A percentile compares a stretch with the other conserved stretches of the same genome.
Evolutionary conservation across 768 basidiomycete species (phyloP).

Genomic region (Lyophyllum atratum): DNA sequence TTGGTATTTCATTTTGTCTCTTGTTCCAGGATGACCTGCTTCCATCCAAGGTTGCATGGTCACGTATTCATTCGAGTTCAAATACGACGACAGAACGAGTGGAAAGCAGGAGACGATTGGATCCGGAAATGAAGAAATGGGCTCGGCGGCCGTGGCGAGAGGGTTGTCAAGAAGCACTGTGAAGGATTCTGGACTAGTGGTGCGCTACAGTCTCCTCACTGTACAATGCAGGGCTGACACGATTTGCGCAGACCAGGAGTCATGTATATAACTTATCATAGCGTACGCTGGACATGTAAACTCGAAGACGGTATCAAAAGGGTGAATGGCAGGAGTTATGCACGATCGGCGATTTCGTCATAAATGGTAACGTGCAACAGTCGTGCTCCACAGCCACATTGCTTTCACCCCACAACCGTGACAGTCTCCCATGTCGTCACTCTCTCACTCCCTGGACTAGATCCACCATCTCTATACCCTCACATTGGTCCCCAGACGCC

Average conservation of each 20-base stretch:
- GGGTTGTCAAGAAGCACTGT: not conserved
- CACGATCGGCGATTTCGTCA: not conserved
- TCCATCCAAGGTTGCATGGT: not conserved
- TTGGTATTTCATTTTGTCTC: not conserved
- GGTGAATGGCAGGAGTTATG: not conserved
- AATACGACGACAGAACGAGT: not conserved
- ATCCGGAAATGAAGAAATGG: constrained; percentile 4
- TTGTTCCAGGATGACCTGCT: not conserved
- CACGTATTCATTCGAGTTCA: not conserved
- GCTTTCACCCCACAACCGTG: not conserved
- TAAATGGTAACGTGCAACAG: not conserved
- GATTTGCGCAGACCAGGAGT: not conserved
- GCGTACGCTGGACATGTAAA: not conserved
- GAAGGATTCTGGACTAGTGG: not conserved
- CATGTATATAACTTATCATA: not conserved
- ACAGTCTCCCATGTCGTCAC: not conserved
- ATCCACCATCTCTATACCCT: not conserved
- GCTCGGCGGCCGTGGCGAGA: not conserved
- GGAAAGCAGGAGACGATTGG: not conserved
- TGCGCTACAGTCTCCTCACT: not conserved
- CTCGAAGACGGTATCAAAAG: not conserved
- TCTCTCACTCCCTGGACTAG: constrained; percentile 4
- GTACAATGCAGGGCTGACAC: not conserved
- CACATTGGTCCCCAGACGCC: not conserved
- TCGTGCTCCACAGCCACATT: constrained; percentile 2